Percentiles rank a stretch among this genome's conserved stretches.
phyloP scores from a whole-genome alignment of 371 early-diverging fungal genomes.

The Quaeritorhiza haematococci region DNA sequence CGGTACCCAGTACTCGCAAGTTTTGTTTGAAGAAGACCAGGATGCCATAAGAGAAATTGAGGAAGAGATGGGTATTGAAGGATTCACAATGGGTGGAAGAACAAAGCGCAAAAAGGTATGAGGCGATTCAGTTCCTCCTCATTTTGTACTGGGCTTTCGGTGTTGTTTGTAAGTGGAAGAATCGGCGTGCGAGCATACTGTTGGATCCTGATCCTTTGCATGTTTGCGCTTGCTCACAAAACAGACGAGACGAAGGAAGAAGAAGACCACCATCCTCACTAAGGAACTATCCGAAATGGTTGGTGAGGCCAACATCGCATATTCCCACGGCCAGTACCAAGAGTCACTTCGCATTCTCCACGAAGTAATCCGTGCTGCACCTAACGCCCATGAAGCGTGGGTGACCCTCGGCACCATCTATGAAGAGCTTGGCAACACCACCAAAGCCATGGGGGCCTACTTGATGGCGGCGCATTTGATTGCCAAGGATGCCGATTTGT shows the following conservation, averaged over 20 bases:
- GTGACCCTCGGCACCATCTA: slow-evolving; percentile 83
- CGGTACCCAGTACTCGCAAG: slow-evolving; percentile 11
- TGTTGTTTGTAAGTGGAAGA: too few relatives aligned
- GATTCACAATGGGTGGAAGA: not conserved
- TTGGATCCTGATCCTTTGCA: too few relatives aligned
- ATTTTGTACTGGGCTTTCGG: too few relatives aligned
- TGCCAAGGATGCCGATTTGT: slow-evolving; percentile 67
- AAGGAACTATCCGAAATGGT: slow-evolving; percentile 55
- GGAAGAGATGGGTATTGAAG: slow-evolving; percentile 7
- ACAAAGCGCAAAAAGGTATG: not conserved
- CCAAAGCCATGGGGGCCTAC: slow-evolving; percentile 71
- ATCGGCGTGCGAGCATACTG: too few relatives aligned
- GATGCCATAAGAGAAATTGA: slow-evolving; percentile 17
- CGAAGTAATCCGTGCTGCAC: slow-evolving; percentile 66
- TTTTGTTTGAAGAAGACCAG: slow-evolving; percentile 24
- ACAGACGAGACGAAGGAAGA: too few relatives aligned
- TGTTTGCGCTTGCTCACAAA: too few relatives aligned
- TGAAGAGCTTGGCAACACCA: slow-evolving; percentile 75
- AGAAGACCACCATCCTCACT: slow-evolving; percentile 23
- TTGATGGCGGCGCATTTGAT: slow-evolving; percentile 89
- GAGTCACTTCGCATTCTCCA: slow-evolving; percentile 65
- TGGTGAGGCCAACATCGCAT: slow-evolving; percentile 69
- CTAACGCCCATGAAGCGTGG: slow-evolving; percentile 76
- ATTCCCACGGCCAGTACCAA: slow-evolving; percentile 61
- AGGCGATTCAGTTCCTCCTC: too few relatives aligned